These are phyloP conservation scores for Pyrus pyrifolia DNA, from an alignment of 306 rosid species.

Conservation along the genomic window DNA sequence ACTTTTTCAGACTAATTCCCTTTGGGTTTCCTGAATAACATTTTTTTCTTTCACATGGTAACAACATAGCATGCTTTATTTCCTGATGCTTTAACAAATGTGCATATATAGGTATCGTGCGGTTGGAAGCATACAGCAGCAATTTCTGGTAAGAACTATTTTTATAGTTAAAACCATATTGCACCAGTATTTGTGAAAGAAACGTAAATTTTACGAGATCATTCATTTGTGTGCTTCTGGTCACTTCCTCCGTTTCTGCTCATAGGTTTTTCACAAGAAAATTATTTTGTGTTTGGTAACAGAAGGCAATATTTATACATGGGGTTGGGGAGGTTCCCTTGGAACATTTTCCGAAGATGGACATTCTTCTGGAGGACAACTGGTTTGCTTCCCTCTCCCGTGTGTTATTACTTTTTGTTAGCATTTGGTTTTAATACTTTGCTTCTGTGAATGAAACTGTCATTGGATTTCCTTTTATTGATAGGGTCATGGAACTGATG, in stretches of 20 bases:
- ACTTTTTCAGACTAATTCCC: neutral
- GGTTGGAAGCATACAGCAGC: slow-evolving; percentile 99
- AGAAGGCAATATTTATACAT: slow-evolving; percentile 79
- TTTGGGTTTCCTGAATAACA: neutral
- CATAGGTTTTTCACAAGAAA: neutral
- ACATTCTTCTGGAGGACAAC: slow-evolving; percentile 87
- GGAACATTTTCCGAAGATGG: slow-evolving; percentile 85
- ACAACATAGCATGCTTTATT: neutral
- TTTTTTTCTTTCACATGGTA: neutral
- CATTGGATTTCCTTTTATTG: slow-evolving; percentile 9
- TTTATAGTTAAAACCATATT: neutral
- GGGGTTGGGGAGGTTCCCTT: slow-evolving; percentile 99
- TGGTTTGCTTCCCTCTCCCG: slow-evolving; percentile 51
- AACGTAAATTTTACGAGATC: too few relatives aligned
- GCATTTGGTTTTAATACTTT: neutral
- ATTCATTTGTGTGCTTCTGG: neutral
- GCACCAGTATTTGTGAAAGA: neutral
- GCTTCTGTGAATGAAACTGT: neutral
- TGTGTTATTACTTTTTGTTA: neutral
- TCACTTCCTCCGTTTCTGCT: neutral
- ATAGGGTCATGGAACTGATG: slow-evolving; percentile 90
- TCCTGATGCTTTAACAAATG: slow-evolving; percentile 5
- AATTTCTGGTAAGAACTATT: slow-evolving; percentile 49
- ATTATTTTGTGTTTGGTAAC: slow-evolving; percentile 15
- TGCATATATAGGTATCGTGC: slow-evolving; percentile 62